Base-by-base conservation (phyloP, 768 basidiomycete species). In the Lentinula lateritia region DNA sequence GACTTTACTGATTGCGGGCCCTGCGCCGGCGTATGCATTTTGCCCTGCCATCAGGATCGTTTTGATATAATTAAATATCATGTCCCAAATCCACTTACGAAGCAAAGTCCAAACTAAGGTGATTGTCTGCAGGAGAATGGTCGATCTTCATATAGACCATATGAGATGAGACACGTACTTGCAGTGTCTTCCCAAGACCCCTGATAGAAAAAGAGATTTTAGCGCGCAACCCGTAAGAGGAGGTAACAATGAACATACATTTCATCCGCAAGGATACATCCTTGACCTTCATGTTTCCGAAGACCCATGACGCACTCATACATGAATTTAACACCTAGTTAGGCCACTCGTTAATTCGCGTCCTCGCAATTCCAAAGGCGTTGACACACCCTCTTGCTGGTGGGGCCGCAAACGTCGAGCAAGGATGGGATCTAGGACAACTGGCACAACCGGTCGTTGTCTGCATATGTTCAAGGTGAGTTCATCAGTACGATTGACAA, bases 231-330 rank as follows among this genome's bases (percentile, higher is more conserved):
- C 38, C 52, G 16, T n/a, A 50, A 6, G 58, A 60, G 52, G 58
- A 35, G 9, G 61, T 12, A 50, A 41, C 63, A 20, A 52, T 20
- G 52, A 52, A 56, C 73, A 38, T 64, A 93, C 94, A 97, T 96
- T 68, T 98, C 97, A 73, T 99, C 97, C 1, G 96, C 97, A 38
- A 99, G 82, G 65, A 99, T 97, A 67, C 93, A 95, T 1, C 96
- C 96, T 69, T 92, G 86, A 1, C 93, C 91, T 72, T 95, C 93
- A 63, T 93, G 92, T 71, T 87, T 90, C 58, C 92, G 82, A 68
- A 97, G 76, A 9, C 95, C 95, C 94, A 98, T 98, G 16, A 95
- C 90, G 68, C 89, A 93, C 69, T 95, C 93, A 69, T 99, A 99
- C 78, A 99, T 76, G 73, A 99, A 99, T 70, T 84, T 83, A 38